Evolutionary conservation across 176 grass and related monocot species (phyloP).

Genomic region (Thinopyrum elongatum): DNA sequence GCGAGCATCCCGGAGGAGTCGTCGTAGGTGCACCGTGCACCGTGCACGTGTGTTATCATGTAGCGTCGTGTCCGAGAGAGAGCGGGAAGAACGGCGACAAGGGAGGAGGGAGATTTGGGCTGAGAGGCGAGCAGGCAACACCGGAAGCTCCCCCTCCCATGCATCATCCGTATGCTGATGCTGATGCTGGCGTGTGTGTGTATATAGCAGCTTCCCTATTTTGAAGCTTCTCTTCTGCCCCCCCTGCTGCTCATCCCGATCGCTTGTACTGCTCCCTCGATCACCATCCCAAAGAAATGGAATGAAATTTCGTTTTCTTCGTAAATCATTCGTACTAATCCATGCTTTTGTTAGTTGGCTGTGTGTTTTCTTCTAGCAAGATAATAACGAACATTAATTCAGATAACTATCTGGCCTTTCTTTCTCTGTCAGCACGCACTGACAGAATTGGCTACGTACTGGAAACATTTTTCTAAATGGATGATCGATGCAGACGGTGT

Average conservation of each 20-base stretch:
- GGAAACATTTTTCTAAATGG: too few species aligned
- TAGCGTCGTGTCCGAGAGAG: background rate
- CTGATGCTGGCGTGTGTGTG: background rate
- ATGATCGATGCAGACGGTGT: background rate
- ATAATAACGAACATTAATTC: too few species aligned
- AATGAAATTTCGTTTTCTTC: background rate
- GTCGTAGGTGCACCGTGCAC: conserved; percentile 2
- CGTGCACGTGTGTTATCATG: background rate
- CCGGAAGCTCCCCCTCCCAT: conserved; percentile 36
- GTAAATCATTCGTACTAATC: background rate
- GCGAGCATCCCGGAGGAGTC: conserved; percentile 77
- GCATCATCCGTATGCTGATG: background rate
- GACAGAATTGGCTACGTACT: background rate
- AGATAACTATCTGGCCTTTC: too few species aligned
- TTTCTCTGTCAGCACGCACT: conserved; percentile 2
- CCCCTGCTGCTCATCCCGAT: background rate
- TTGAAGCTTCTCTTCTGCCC: conserved; percentile 12
- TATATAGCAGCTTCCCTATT: conserved; percentile 26
- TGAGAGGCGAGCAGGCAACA: conserved; percentile 40
- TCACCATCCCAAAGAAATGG: conserved; percentile 2
- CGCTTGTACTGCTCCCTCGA: background rate
- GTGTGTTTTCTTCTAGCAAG: background rate
- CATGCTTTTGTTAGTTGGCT: too few species aligned
- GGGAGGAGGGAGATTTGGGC: background rate
- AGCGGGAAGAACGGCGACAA: background rate